Evolutionary conservation across 306 rosid species (phyloP), one percentile per base, ranked within the genome.

Genomic region (Chamaecrista fasciculata): DNA sequence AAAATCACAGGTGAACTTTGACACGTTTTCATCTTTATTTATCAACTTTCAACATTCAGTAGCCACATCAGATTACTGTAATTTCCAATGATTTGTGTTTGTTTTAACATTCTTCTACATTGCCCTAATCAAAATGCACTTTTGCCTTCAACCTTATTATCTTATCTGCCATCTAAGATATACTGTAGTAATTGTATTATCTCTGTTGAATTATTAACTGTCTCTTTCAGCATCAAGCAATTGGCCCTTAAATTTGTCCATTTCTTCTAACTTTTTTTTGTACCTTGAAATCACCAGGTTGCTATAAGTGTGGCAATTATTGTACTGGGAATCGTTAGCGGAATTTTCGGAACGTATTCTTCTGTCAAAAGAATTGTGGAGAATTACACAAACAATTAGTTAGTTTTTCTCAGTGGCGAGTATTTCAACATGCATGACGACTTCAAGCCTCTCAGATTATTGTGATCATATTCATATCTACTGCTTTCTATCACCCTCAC

Each of bases 291-390:
- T 29, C 2, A 21, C 69, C 75, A 85, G 95, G 66, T 88, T 18
- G 69, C 53, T 40, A 44, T 74, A 6, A 69, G 89, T 28, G 55
- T 57, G 6, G 61, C 53, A 11, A 76, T 83, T 21, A 68, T 66
- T 34, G 61, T 24, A 36, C 6, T 76, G 42, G 95, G 95, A 44
- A 18, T 85, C 53, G 14, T 75, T 15, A 58, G 84, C 48, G 89
- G 80, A 29, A 3, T 71, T 39, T 80, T 86, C 29, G 91, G 91
- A 67, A 79, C 87, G 16, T 86, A 83, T 74, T 83, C 87, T 52
- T 81, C 91, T 8, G 16, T 85, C 23, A 48, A 51, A 29, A 31
- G 60, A 20, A 75, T 88, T 12, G 78, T 16, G 0, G 55, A 71
- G 25, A 71, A 65, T 64, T 83, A 86, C 63, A 74, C 50, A 79